phyloP scores from a whole-genome alignment of 2,329 filamentous ascomycete genomes.

The Phialophora expanda region DNA sequence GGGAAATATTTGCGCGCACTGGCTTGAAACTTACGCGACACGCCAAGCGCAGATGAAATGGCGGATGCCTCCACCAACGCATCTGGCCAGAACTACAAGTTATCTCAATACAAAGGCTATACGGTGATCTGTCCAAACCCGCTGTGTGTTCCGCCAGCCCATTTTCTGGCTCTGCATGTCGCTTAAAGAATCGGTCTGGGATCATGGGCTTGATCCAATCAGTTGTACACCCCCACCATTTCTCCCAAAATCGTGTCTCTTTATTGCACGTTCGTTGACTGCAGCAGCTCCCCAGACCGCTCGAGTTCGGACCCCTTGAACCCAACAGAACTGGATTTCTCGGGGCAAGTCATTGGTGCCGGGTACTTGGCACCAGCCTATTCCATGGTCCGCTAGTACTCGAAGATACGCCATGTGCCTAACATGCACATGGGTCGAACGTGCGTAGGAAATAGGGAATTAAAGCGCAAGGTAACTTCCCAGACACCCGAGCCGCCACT shows the following conservation, averaged over 20 bases:
- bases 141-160: slow-evolving; percentile 5
- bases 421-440: background rate
- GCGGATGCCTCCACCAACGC: background rate
- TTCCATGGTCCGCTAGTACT: background rate
- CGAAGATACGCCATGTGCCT: background rate
- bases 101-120: background rate
- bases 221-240: background rate
- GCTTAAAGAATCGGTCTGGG: slow-evolving; percentile 25
- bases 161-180: background rate
- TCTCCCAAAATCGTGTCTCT: slow-evolving; percentile 2
- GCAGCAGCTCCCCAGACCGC: slow-evolving; percentile 9
- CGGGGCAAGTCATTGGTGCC: background rate
- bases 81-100: background rate
- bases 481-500: background rate
- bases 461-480: background rate
- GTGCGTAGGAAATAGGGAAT: background rate
- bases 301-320: background rate
- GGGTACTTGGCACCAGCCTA: background rate
- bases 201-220: slow-evolving; percentile 15
- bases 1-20: background rate
- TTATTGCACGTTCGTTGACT: slow-evolving; percentile 13
- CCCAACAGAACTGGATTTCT: background rate
- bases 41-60: background rate
- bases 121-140: background rate
- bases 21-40: background rate